Evolutionary conservation across 2,329 filamentous ascomycete species (phyloP).

Genomic region (Beauveria asiatica): DNA sequence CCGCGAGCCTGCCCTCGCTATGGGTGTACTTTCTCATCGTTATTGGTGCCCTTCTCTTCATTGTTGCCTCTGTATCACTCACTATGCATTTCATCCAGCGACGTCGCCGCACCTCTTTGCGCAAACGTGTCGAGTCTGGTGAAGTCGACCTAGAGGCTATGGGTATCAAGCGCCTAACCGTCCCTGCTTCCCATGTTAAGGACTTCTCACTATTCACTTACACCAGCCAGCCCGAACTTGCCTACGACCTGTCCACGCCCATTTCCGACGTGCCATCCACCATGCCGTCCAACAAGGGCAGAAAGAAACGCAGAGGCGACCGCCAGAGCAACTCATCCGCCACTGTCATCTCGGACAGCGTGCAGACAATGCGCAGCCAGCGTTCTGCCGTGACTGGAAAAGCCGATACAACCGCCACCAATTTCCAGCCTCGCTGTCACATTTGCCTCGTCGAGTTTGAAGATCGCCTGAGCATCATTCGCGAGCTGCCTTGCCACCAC

Average conservation of each 20-base stretch:
- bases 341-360: conserved; percentile 15
- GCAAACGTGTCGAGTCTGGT: conserved; percentile 62
- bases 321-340: conserved; percentile 22
- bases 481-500: conserved; percentile 81
- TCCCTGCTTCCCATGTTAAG: conserved; percentile 63
- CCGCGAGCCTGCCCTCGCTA: conserved; percentile 54
- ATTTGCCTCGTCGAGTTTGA: conserved; percentile 83
- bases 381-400: conserved; percentile 27
- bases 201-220: conserved; percentile 76
- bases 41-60: conserved; percentile 58
- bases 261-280: conserved; percentile 22
- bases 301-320: conserved; percentile 23
- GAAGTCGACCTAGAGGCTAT: conserved; percentile 81
- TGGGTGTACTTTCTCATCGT: conserved; percentile 75
- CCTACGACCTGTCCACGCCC: conserved; percentile 28
- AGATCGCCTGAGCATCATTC: conserved; percentile 60
- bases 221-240: conserved; percentile 42
- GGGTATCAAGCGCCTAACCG: conserved; percentile 73
- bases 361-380: conserved; percentile 28
- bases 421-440: conserved; percentile 75
- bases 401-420: conserved; percentile 35
- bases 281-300: conserved; percentile 21
- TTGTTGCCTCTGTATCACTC: conserved; percentile 59
- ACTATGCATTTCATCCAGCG: conserved; percentile 73
- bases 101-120: conserved; percentile 57